Base-by-base conservation (phyloP, 2,329 filamentous ascomycete species). In the Chalara sp. region DNA sequence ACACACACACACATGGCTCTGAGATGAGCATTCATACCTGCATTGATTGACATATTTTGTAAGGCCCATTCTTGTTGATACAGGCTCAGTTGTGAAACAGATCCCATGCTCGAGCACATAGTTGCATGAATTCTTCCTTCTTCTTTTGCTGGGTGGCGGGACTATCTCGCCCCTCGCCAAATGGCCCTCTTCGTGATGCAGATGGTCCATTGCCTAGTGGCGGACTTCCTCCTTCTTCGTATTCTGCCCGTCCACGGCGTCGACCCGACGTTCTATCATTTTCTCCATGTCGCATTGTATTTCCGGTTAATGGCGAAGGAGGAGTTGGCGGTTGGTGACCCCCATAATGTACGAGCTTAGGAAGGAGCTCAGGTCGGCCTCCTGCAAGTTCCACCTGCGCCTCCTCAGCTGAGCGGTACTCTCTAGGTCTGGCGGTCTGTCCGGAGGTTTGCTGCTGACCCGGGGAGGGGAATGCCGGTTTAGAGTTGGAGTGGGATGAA, bases 391-490 rank as follows among this genome's bases (percentile, higher is more conserved):
- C 89, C 52, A 89, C 87, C 53, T 97, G 91, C 3, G 89, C 93
- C 66, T 99, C 93, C 67, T 99, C 93, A 10, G 93, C 93, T 4
- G 92, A 96, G 62, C 90, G 87, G 70, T 95, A 97, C 65, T 97
- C 93, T 51, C 92, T 81, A 8, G 84, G 76, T 53, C 92, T 82
- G 47, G 67, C 69, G 1, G 76, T 76, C 6, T 78, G 78, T 1
- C 73, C 69, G 45, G 77, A 74, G 29, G 57, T 75, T 61, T 72
- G 75, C 31, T 84, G 82, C 58, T 89, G 87, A 53, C 85, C 80
- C 2, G 90, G 91, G 1, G 90, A 95, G 0, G 88, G 81, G 51
- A 93, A 73, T 1, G 87, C 84, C 1, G 80, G 84, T 46, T 84
- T 77, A 31, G 78, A 76, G 54, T 79, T 84, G 31, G 77, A 79